A percentile compares a stretch with the other conserved stretches of the same genome.
Conservation (phyloP, 1,284 basidiomycete genomes). For the Trichosporon coremiiforme region DNA sequence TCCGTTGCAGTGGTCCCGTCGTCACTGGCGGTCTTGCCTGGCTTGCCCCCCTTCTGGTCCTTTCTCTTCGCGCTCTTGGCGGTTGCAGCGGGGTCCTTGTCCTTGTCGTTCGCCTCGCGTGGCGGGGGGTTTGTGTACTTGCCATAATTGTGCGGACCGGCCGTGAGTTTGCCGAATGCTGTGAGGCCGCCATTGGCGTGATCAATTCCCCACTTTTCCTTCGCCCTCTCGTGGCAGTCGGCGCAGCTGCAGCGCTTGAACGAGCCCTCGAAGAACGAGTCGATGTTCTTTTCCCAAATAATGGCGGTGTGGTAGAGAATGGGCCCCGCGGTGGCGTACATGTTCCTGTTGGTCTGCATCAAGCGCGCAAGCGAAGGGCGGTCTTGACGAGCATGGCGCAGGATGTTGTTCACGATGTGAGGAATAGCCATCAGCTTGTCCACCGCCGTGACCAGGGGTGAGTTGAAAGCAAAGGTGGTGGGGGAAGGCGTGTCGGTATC, state of each 20-base stretch:
- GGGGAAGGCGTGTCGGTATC: too few relatives aligned
- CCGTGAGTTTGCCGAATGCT: too few relatives aligned
- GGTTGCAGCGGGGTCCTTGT: too few relatives aligned
- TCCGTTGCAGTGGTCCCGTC: not conserved
- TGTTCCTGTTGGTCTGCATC: conserved; percentile 26
- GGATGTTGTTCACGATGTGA: conserved; percentile 23
- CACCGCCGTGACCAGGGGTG: not conserved
- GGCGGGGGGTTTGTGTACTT: not conserved
- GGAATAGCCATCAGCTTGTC: conserved; percentile 4
- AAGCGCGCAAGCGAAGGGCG: conserved; percentile 23
- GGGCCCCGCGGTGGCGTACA: conserved; percentile 21
- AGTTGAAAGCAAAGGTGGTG: too few relatives aligned
- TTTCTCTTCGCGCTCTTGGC: too few relatives aligned
- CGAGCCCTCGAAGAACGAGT: not conserved
- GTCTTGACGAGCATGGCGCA: conserved; percentile 21
- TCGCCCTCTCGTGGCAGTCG: not conserved
- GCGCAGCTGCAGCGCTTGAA: not conserved
- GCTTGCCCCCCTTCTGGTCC: too few relatives aligned
- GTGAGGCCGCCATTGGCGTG: too few relatives aligned
- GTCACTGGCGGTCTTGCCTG: too few relatives aligned
- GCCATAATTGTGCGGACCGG: too few relatives aligned
- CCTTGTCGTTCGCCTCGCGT: not conserved
- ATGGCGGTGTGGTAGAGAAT: conserved; percentile 25
- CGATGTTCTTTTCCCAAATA: conserved; percentile 13
- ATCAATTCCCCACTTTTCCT: too few relatives aligned